Evolutionary conservation across 2,329 filamentous ascomycete genomes (phyloP), one percentile per base, ranked within the genome.

Genomic region (Chaetomium sp.): DNA sequence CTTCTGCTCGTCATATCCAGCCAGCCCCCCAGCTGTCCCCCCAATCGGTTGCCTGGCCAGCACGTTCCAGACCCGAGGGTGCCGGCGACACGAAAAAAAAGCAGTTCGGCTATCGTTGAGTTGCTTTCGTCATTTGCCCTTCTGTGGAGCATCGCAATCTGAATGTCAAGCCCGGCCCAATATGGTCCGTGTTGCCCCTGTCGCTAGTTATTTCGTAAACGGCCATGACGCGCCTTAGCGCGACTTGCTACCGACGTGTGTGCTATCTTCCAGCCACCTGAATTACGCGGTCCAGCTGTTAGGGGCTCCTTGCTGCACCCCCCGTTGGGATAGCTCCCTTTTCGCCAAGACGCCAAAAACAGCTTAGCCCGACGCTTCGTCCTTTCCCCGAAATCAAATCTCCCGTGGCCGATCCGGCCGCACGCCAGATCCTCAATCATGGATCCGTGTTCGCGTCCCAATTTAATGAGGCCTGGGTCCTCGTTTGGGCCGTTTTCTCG

Each of bases 301-400:
- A 65, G n/a, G 35, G 23, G 13, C 3, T 7, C 42, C 16, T 21
- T 33, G 25, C 31, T 42, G 27, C 7, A 27, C 42, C 29, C 25
- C 65, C 62, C 51, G 13, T 29, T 60, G 31, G 55, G 62, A 60
- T 27, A 16, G 50, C 57, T 29, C 7, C 16, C 25, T 33, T 45
- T 1, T 13, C 16, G 62, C 66, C 62, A 68, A 64, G 59, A 57
- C 38, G 59, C 65, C 67, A 54, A 56, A 56, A 63, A 57, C 55
- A 35, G 61, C 13, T 42, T 67, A 67, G 67, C 38, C n/a, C 42
- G 25, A 50, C 61, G 63, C 64, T 51, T 60, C 63, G 50, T 59
- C 66, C 31, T 16, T 31, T 66, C 54, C 60, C 67, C 67, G 65
- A 67, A 67, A 68, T 68, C 65, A 60, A 64, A 68, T 68, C 64